Evolutionary conservation across 179 eudicot species (phyloP), one percentile per base, ranked within the genome.

Genomic region (Beta macrorhiza): DNA sequence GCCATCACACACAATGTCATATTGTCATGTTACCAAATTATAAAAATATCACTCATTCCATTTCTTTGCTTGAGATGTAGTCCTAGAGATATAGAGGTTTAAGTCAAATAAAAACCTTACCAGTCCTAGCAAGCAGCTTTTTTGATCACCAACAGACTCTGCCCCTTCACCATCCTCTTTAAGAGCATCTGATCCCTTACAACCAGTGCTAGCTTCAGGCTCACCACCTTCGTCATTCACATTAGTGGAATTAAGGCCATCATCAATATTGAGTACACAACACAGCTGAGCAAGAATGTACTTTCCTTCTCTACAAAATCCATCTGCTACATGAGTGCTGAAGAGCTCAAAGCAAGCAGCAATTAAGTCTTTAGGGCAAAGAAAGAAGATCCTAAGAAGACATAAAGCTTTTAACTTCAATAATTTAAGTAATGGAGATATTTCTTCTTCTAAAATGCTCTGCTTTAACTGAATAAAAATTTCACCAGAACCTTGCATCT

Each of bases 311-410:
- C 87, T 83, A 81, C 81, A 82, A 44, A 80, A 22, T 80, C 90
- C 92, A 81, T 87, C 93, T 67, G 87, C 62, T 78, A 85, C 83
- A 84, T 85, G 84, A 51, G 88, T 83, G 82, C 83, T 88, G 74
- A 92, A 79, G 74, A 94, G 93, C 78, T 93, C 97, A 87, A 97
- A 92, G 82, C 92, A 94, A 63, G 97, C 90, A 67, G 85, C 85
- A 87, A 97, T 89, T 72, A 87, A 84, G 84, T 89, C 87, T 83
- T 85, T 90, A 64, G 98, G 98, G 77, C 91, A 94, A 80, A 84
- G 85, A 83, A 94, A 97, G 76, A 91, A 87, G 79, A 97, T 92
- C 87, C 86, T 88, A 64, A 97, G 88, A 82, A 94, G 85, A 85
- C 91, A 83, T 74, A 93, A 79, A 52, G 88, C 98, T 85, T 90